Evolutionary conservation across 106 monocot species (phyloP).

Genomic region (Vanilla planifolia): DNA sequence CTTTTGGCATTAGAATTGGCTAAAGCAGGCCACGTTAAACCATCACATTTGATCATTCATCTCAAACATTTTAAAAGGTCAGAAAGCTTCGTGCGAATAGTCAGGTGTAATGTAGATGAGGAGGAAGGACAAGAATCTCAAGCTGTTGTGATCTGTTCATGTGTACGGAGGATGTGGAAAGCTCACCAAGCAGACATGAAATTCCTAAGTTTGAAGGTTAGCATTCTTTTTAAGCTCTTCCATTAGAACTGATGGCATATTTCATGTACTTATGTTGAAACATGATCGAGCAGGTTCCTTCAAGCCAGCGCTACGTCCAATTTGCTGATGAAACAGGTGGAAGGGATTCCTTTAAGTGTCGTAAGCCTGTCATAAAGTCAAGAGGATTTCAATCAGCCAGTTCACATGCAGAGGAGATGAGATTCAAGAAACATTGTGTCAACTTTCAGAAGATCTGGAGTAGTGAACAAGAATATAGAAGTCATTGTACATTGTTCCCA

Average conservation of each 20-base stretch:
- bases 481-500: conserved; percentile 66
- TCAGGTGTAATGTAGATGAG: conserved; percentile 70
- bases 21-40: conserved; percentile 66
- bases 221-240: conserved; percentile 12
- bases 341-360: conserved; percentile 29
- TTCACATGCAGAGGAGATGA: conserved; percentile 36
- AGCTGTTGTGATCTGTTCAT: conserved; percentile 72
- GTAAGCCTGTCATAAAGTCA: conserved; percentile 51
- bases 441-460: conserved; percentile 95
- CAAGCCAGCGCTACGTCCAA: conserved; percentile 66
- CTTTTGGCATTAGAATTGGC: conserved; percentile 83
- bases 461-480: conserved; percentile 60
- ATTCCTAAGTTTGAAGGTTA: conserved; percentile 65
- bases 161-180: conserved; percentile 78
- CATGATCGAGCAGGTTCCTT: conserved; percentile 58
- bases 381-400: conserved; percentile 31
- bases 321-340: conserved; percentile 67
- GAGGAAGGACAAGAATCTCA: conserved; percentile 61
- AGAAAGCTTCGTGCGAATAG: conserved; percentile 72
- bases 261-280: not conserved
- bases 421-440: conserved; percentile 60
- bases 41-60: conserved; percentile 90
- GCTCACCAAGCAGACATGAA: conserved; percentile 45
- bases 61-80: conserved; percentile 71
- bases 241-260: not conserved